Evolutionary conservation across 306 rosid species (phyloP).

Genomic region (Herpetospermum pedunculosum): DNA sequence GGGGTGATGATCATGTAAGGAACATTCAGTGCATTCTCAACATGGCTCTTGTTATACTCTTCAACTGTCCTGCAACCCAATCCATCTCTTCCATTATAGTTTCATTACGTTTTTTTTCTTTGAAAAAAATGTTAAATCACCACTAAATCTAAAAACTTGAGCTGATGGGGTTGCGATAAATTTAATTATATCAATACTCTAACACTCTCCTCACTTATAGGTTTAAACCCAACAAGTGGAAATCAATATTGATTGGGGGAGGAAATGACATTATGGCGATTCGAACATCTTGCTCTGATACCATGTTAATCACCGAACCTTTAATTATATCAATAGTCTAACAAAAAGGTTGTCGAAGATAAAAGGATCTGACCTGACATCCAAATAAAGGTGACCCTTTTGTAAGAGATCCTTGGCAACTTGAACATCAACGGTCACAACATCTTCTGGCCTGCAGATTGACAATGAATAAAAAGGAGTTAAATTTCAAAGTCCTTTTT

Average conservation of each 20-base stretch:
- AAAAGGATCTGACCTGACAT: slow-evolving; percentile 21
- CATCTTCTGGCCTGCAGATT: slow-evolving; percentile 26
- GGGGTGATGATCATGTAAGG: slow-evolving; percentile 38
- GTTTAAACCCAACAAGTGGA: too few species aligned
- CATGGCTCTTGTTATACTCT: slow-evolving; percentile 39
- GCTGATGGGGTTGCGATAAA: too few species aligned
- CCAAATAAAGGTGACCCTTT: slow-evolving; percentile 22
- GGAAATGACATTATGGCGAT: too few species aligned
- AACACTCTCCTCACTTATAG: too few species aligned
- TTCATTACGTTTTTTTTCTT: not conserved
- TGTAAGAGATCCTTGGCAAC: slow-evolving; percentile 28
- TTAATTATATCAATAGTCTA: too few species aligned
- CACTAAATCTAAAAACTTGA: too few species aligned
- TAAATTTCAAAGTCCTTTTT: not conserved
- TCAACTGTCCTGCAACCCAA: slow-evolving; percentile 21
- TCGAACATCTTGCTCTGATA: too few species aligned
- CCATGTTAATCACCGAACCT: too few species aligned
- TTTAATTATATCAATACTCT: too few species aligned
- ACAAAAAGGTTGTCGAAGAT: not conserved
- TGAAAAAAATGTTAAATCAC: too few species aligned
- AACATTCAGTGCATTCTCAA: slow-evolving; percentile 26
- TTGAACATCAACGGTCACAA: slow-evolving; percentile 23
- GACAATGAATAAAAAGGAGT: not conserved
- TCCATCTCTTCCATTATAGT: not conserved
- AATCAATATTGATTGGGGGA: too few species aligned